Evolutionary conservation across 2,329 filamentous ascomycete genomes (phyloP), one percentile per base, ranked within the genome.

Genomic region (Talaromyces sp.): DNA sequence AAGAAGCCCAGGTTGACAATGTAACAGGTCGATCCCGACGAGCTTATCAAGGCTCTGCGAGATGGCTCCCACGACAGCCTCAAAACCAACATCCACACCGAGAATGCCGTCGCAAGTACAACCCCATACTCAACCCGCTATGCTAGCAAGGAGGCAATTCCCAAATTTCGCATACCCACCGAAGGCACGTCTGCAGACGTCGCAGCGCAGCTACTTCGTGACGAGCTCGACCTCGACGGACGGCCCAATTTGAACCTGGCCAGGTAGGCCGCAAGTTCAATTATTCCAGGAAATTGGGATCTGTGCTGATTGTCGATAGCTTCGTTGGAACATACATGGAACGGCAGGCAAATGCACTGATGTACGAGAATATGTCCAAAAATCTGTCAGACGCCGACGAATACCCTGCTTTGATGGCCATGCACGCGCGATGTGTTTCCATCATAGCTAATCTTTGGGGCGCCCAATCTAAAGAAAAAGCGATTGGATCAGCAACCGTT

Each of bases 311-410:
- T 15, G 3, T 31, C 17, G 39, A 27, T 31, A 86, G 85, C 69
- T 91, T 91, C 66, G 89, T 91, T 1, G 85, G 86, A 43, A 91
- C 89, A 0, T 91, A 89, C 71, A 88, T 90, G 86, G 89, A 91
- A 72, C 81, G 83, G 11, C 84, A 89, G 69, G 89, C 86, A 6
- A 82, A 86, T 65, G 79, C 85, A 64, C 81, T 92, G 50, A 88
- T 91, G 82, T 77, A 84, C 22, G 87, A 90, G 69, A 90, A 91
- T 66, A 75, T 91, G 49, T 82, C 84, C 66, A 91, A 92, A 78
- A 91, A 91, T 70, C 81, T 92, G 75, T 84, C 87, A n/a, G 89
- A 91, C 73, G 86, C 87, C 2, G 89, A 89, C 70, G 85, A 88
- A 72, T 88, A 88, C 69, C 86, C 86, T 2, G 84, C 85, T 31